Conservation (phyloP, 306 rosid genomes). For the Cicer bijugum region DNA sequence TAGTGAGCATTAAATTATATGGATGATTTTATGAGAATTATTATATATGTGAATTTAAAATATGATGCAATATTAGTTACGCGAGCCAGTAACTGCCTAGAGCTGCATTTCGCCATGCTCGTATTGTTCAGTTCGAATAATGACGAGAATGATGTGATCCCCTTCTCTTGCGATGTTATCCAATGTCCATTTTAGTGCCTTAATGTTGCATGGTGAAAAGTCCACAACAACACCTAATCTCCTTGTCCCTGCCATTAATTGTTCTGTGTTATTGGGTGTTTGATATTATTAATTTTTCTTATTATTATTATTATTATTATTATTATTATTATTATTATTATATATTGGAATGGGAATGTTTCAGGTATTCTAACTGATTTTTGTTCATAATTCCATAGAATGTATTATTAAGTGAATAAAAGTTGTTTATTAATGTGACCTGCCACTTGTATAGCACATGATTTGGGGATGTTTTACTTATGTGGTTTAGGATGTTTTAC, state of each 20-base stretch:
- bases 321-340: too few species aligned
- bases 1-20: background rate
- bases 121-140: slow-evolving; percentile 55
- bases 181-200: slow-evolving; percentile 75
- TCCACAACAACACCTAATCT: slow-evolving; percentile 88
- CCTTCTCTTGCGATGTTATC: slow-evolving; percentile 75
- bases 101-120: slow-evolving; percentile 89
- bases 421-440: too few species aligned
- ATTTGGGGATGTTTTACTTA: too few species aligned
- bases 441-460: too few species aligned
- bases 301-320: too few species aligned
- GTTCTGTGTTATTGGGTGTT: background rate
- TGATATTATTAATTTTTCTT: background rate
- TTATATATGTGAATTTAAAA: too few species aligned
- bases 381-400: too few species aligned
- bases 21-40: too few species aligned
- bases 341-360: too few species aligned
- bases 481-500: too few species aligned
- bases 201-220: slow-evolving; percentile 79
- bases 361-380: too few species aligned
- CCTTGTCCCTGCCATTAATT: slow-evolving; percentile 46
- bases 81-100: slow-evolving; percentile 80
- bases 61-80: slow-evolving; percentile 45
- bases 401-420: too few species aligned
- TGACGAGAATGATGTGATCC: slow-evolving; percentile 67